These are phyloP conservation scores for Quercus aquifolioides DNA, from an alignment of 306 rosid species.

Conservation along the genomic window DNA sequence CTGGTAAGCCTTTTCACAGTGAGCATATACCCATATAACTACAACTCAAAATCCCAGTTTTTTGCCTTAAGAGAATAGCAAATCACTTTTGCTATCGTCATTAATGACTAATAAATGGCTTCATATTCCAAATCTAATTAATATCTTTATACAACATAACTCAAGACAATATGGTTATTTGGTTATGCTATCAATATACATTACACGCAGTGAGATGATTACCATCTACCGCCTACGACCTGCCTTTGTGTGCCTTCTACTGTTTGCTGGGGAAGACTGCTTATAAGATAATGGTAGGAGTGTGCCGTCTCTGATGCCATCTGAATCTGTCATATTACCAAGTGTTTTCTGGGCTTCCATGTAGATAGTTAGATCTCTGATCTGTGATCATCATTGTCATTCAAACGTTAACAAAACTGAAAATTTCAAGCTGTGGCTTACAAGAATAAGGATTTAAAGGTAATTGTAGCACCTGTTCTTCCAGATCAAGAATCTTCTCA, in stretches of 20 bases:
- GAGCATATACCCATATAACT: no score
- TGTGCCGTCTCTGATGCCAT: constrained; percentile 80
- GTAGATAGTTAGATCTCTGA: constrained; percentile 75
- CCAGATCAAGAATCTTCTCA: constrained; percentile 65
- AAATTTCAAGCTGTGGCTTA: not conserved
- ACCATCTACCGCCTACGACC: constrained; percentile 62
- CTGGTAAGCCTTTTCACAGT: no score
- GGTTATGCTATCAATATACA: not conserved
- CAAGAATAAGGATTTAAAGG: constrained; percentile 9
- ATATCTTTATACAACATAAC: not conserved
- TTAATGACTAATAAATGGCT: not conserved
- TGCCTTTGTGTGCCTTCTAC: constrained; percentile 55
- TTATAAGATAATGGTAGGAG: constrained; percentile 65
- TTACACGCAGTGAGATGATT: not conserved
- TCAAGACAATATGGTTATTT: not conserved
- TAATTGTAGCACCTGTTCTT: constrained; percentile 74
- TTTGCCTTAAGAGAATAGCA: no score
- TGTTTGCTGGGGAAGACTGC: constrained; percentile 51
- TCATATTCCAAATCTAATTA: not conserved
- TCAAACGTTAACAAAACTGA: constrained; percentile 14
- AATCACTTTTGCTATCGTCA: no score
- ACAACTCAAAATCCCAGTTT: no score
- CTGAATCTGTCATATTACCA: constrained; percentile 54
- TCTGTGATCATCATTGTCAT: constrained; percentile 44
- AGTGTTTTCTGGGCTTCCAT: constrained; percentile 77